Evolutionary conservation across 2,329 filamentous ascomycete genomes (phyloP), one percentile per base, ranked within the genome.

Genomic region (Claviceps africana): DNA sequence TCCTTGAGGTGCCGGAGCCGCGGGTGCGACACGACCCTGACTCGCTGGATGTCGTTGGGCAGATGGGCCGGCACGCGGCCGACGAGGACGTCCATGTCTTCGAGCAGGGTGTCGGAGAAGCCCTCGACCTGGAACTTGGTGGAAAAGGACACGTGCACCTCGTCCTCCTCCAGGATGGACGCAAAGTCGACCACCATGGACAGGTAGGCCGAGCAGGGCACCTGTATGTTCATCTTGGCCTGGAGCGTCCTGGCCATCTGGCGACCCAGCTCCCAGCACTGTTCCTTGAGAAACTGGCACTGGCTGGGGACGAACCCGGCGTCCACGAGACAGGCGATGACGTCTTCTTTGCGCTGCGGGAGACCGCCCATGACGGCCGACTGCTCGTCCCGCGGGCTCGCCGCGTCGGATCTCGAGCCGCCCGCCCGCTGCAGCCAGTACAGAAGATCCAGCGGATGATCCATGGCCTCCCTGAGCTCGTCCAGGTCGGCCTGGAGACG

Each of bases 31-130:
- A 82, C 78, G 0, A 73, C 77, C 39, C 67, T 73, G 8, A 84
- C 82, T 52, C 76, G 83, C 59, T 90, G 86, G 0, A 91, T 80
- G 55, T 93, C 86, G 30, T 81, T 86, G 0, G 74, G 71, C 22
- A 83, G 78, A 59, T 88, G 79, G 0, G 85, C 81, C 0, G 86
- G 86, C 1, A 81, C 79, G 21, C 86, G 75, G 0, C 81, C 80
- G 0, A 90, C 81, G 0, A 91, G 69, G 0, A 87, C 67, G 15
- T 88, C 77, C 17, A 73, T 69, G 0, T 73, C 72, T 39, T 81
- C 70, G 1, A 88, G 63, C 6, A 75, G 61, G 0, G 73, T 75
- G 42, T 77, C 78, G 0, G 70, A 74, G 37, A 78, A 75, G 0
- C 73, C 73, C 1, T 76, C 76, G 0, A 68, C 64, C 1, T 78